Conservation (phyloP, 1,139 yeast genomes). For the Nakaseomyces sp. region DNA sequence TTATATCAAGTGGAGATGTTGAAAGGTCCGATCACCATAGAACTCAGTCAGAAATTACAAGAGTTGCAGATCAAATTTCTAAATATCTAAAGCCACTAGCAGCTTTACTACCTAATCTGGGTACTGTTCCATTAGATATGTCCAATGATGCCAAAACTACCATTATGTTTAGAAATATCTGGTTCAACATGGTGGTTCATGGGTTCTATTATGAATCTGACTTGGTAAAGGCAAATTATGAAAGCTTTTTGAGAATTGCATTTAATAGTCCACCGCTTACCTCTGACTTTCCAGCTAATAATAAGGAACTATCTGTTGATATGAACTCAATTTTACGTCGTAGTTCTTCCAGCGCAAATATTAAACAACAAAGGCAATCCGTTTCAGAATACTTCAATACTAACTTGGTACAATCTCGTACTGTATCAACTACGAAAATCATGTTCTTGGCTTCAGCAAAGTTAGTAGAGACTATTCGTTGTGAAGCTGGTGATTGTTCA, state of each 20-base stretch:
- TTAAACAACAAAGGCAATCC: constrained; percentile 66
- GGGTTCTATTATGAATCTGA: constrained; percentile 65
- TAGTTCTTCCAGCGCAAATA: constrained; percentile 77
- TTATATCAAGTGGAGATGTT: constrained; percentile 75
- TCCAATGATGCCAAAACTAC: constrained; percentile 27
- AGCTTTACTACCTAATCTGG: constrained; percentile 53
- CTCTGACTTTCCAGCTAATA: constrained; percentile 73
- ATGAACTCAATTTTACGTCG: constrained; percentile 84
- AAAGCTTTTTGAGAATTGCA: constrained; percentile 63
- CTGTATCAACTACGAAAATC: constrained; percentile 64
- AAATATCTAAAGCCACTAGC: constrained; percentile 68
- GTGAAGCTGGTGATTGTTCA: constrained; percentile 73
- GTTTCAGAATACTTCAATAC: constrained; percentile 29
- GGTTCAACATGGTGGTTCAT: constrained; percentile 92
- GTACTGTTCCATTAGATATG: constrained; percentile 36
- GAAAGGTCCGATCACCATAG: constrained; percentile 74
- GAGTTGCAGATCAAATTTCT: constrained; percentile 68
- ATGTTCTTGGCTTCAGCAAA: constrained; percentile 84
- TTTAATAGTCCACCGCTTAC: constrained; percentile 88
- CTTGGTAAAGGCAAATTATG: constrained; percentile 40
- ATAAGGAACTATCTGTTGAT: constrained; percentile 86
- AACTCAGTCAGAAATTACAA: constrained; percentile 67
- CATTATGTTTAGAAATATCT: constrained; percentile 66
- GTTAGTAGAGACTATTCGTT: constrained; percentile 70
- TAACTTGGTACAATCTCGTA: constrained; percentile 31